Percentiles rank a stretch among this genome's conserved stretches.
phyloP scores from a whole-genome alignment of 768 basidiomycete species.

The Mycena indigotica region DNA sequence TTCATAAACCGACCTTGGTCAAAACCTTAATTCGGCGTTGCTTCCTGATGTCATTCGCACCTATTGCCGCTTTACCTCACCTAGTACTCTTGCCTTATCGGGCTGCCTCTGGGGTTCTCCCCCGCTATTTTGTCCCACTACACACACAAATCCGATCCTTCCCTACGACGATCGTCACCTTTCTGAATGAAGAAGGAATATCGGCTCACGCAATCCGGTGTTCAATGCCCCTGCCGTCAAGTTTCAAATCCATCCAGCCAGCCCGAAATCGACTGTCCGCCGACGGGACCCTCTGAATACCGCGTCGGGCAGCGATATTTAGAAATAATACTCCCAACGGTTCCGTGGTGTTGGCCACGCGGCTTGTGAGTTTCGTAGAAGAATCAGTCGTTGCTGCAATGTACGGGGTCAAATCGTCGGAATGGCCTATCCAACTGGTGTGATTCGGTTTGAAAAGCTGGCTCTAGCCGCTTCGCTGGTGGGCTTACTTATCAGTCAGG shows the following conservation, averaged over 20 bases:
- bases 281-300: not conserved
- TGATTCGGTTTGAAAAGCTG: no score
- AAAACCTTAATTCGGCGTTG: not conserved
- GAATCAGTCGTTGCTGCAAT: no score
- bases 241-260: not conserved
- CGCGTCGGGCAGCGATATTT: not conserved
- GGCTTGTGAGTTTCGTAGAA: no score
- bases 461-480: no score
- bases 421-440: no score
- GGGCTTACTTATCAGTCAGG: no score
- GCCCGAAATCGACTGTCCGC: not conserved
- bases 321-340: no score
- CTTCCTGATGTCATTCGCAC: not conserved
- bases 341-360: no score
- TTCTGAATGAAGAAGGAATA: constrained; percentile 55
- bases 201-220: no score
- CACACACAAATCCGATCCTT: not conserved
- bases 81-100: not conserved
- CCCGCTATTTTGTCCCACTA: not conserved
- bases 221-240: no score
- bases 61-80: not conserved
- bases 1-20: not conserved
- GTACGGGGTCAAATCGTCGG: no score
- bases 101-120: not conserved
- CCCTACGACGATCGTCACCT: constrained; percentile 55